These are phyloP conservation scores for Salvia rosmarinus DNA, from an alignment of 257 asterid genomes.

Conservation along the genomic window DNA sequence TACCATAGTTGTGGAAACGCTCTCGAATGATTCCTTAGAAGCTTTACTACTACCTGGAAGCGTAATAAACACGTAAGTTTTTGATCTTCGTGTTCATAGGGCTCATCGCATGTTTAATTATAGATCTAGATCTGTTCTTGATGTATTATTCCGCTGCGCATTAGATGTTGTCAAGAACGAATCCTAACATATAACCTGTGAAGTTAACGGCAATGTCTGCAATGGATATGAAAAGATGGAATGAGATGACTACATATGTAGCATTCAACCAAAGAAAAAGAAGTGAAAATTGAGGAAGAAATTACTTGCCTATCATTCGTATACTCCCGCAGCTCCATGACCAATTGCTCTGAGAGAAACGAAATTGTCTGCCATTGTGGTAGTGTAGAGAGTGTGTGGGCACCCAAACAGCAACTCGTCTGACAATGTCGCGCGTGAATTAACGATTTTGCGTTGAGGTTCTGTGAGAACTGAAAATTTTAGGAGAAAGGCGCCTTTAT, in stretches of 20 bases:
- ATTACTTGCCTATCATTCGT: constrained; percentile 74
- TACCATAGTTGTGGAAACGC: too few species aligned
- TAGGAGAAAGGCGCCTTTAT: too few species aligned
- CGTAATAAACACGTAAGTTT: too few species aligned
- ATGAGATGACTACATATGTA: constrained; percentile 1
- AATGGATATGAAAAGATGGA: constrained; percentile 6
- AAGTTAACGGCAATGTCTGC: constrained; percentile 95
- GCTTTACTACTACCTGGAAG: too few species aligned
- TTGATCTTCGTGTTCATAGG: too few species aligned
- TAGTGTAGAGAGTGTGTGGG: not conserved
- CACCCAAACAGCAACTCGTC: constrained; percentile 1
- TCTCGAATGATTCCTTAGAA: too few species aligned
- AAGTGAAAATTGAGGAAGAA: constrained; percentile 1
- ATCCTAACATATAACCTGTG: constrained; percentile 92
- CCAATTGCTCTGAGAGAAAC: constrained; percentile 25
- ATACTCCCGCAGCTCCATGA: constrained; percentile 58
- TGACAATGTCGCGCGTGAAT: not conserved
- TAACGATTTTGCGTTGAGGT: not conserved
- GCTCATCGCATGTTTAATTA: too few species aligned
- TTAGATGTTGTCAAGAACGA: too few species aligned
- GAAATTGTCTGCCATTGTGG: not conserved
- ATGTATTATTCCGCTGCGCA: too few species aligned
- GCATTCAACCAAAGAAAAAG: not conserved
- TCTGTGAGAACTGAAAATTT: not conserved
- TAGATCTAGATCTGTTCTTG: too few species aligned